Evolutionary conservation across 306 rosid species (phyloP).

Genomic region (Senna tora): DNA sequence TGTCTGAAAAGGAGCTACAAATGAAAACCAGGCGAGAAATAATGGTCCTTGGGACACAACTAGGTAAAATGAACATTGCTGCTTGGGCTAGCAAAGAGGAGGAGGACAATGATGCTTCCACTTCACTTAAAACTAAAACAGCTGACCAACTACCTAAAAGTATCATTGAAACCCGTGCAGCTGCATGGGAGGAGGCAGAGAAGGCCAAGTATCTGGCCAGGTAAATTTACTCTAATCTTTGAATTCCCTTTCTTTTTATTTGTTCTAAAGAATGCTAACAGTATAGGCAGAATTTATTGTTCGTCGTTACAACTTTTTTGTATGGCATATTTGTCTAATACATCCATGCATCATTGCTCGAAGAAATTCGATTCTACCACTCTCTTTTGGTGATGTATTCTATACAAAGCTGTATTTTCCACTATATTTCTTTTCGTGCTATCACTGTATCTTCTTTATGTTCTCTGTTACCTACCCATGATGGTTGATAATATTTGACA

Average conservation of each 20-base stretch:
- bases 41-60: slow-evolving; percentile 86
- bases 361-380: neutral
- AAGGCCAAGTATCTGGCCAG: slow-evolving; percentile 93
- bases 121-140: slow-evolving; percentile 60
- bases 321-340: neutral
- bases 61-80: slow-evolving; percentile 93
- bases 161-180: slow-evolving; percentile 78
- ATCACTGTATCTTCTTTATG: neutral
- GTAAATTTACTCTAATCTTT: slow-evolving; percentile 40
- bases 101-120: slow-evolving; percentile 86
- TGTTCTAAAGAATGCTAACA: neutral
- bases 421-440: slow-evolving; percentile 11
- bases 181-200: slow-evolving; percentile 97
- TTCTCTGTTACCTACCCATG: neutral
- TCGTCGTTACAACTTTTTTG: neutral
- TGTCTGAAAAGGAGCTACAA: slow-evolving; percentile 92
- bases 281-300: slow-evolving; percentile 1
- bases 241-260: neutral
- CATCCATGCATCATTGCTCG: slow-evolving; percentile 17
- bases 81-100: slow-evolving; percentile 99
- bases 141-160: slow-evolving; percentile 49
- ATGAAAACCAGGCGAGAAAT: slow-evolving; percentile 92
- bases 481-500: slow-evolving; percentile 11
- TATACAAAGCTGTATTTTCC: slow-evolving; percentile 6
- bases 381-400: neutral